phyloP scores from a whole-genome alignment of 345 rosid species.

The Mangifera indica region DNA sequence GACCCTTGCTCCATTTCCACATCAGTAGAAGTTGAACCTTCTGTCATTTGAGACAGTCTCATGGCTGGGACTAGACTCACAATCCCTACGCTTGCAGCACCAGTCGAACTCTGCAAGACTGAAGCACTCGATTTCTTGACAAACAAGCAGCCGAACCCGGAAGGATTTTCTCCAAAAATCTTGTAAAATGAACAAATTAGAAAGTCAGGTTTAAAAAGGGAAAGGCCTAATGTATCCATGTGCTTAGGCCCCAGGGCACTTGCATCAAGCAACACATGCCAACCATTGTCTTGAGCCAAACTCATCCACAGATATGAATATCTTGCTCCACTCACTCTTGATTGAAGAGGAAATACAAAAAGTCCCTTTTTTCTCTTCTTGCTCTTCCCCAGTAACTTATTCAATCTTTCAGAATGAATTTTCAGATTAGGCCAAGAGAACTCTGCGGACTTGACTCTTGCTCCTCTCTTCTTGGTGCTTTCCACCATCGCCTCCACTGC shows the following conservation, averaged over 20 bases:
- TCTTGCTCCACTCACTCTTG: constrained; percentile 64
- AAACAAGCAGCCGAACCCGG: constrained; percentile 76
- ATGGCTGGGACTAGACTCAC: constrained; percentile 34
- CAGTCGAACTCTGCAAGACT: constrained; percentile 35
- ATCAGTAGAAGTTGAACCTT: constrained; percentile 3
- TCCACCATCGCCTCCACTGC: constrained; percentile 55
- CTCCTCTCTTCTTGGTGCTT: constrained; percentile 61
- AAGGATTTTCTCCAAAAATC: constrained; percentile 68
- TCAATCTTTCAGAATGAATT: constrained; percentile 48
- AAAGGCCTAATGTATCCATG: constrained; percentile 88
- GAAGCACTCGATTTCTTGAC: constrained; percentile 56
- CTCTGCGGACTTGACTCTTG: constrained; percentile 50
- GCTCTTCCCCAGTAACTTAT: constrained; percentile 40
- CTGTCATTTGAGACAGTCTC: constrained; percentile 10
- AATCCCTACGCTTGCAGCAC: constrained; percentile 32
- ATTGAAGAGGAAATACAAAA: constrained; percentile 81
- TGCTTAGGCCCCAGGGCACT: constrained; percentile 69
- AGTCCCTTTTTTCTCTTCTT: constrained; percentile 51
- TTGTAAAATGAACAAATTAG: constrained; percentile 72
- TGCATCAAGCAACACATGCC: constrained; percentile 87
- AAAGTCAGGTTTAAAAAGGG: constrained; percentile 77
- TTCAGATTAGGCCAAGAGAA: constrained; percentile 65
- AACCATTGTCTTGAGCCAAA: constrained; percentile 64
- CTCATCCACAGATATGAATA: constrained; percentile 87
- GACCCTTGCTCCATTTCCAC: constrained; percentile 9